Conservation (phyloP, 2,329 filamentous ascomycete genomes). For the Fusarium sarcochroum region DNA sequence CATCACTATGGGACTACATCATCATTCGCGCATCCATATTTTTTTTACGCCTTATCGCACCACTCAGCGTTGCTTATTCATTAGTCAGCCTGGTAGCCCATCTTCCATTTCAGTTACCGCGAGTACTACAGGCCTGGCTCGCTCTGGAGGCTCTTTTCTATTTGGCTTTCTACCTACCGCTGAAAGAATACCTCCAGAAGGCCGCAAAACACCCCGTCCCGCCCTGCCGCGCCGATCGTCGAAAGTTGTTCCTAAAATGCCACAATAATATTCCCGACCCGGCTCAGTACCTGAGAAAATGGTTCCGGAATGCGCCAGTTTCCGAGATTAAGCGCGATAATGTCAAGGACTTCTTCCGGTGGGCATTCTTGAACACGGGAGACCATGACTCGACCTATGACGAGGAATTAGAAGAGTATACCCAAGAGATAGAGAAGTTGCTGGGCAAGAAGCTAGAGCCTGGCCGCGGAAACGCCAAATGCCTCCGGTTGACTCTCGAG, state of each 20-base stretch:
- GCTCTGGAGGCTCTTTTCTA: constrained; percentile 69
- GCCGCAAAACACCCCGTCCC: constrained; percentile 64
- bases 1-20: constrained; percentile 44
- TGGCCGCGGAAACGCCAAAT: constrained; percentile 66
- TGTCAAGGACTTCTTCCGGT: constrained; percentile 71
- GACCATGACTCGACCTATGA: constrained; percentile 60
- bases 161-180: constrained; percentile 66
- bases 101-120: constrained; percentile 47
- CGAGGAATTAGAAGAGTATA: constrained; percentile 69
- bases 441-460: constrained; percentile 64
- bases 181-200: constrained; percentile 63
- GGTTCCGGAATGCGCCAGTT: constrained; percentile 69
- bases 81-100: constrained; percentile 48
- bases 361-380: constrained; percentile 69
- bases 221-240: constrained; percentile 60
- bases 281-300: constrained; percentile 66
- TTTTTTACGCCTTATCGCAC: constrained; percentile 63
- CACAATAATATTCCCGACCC: constrained; percentile 66
- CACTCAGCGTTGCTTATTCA: constrained; percentile 63
- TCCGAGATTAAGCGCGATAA: constrained; percentile 71
- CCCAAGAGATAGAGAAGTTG: constrained; percentile 64
- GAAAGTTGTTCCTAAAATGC: constrained; percentile 65
- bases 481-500: constrained; percentile 70
- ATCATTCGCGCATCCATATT: constrained; percentile 64
- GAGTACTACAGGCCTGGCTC: constrained; percentile 59